These are phyloP conservation scores for Penicillium robsamsonii DNA, from an alignment of 495 filamentous ascomycete species.

Conservation along the genomic window DNA sequence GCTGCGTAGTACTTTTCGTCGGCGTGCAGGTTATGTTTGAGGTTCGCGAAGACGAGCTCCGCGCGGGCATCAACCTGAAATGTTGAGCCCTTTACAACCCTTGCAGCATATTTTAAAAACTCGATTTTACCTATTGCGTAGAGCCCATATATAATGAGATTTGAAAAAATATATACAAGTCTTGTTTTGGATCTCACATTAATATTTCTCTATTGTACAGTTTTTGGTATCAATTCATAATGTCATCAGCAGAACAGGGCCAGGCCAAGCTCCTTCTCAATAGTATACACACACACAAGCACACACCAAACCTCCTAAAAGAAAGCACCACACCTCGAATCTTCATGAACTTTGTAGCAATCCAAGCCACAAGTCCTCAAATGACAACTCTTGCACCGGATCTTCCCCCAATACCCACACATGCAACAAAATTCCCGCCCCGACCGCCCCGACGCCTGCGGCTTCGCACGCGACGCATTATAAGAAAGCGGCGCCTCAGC, in stretches of 20 bases:
- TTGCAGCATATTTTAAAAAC: not conserved
- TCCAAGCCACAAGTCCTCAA: slow-evolving; percentile 75
- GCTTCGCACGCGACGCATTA: slow-evolving; percentile 65
- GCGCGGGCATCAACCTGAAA: slow-evolving; percentile 80
- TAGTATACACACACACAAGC: slow-evolving; percentile 19
- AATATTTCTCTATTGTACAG: slow-evolving; percentile 24
- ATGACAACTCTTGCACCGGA: slow-evolving; percentile 82
- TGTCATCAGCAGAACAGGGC: slow-evolving; percentile 18
- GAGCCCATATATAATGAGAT: not conserved
- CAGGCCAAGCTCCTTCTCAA: slow-evolving; percentile 1
- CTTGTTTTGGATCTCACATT: not conserved
- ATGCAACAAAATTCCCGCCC: slow-evolving; percentile 76
- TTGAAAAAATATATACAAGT: not conserved
- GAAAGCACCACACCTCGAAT: slow-evolving; percentile 72
- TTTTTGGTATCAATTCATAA: slow-evolving; percentile 24
- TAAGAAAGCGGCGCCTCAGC: slow-evolving; percentile 75
- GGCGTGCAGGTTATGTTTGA: slow-evolving; percentile 97
- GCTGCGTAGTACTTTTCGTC: slow-evolving; percentile 73
- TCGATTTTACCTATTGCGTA: not conserved
- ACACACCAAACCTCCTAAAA: slow-evolving; percentile 24
- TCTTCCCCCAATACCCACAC: slow-evolving; percentile 90
- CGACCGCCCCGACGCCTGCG: slow-evolving; percentile 53
- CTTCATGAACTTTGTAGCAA: slow-evolving; percentile 76
- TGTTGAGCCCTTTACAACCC: slow-evolving; percentile 51
- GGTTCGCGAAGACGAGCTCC: slow-evolving; percentile 75